Percentiles rank a stretch among this genome's conserved stretches.
Evolutionary conservation across 306 rosid genomes (phyloP).

Genomic region (Quercus robur): DNA sequence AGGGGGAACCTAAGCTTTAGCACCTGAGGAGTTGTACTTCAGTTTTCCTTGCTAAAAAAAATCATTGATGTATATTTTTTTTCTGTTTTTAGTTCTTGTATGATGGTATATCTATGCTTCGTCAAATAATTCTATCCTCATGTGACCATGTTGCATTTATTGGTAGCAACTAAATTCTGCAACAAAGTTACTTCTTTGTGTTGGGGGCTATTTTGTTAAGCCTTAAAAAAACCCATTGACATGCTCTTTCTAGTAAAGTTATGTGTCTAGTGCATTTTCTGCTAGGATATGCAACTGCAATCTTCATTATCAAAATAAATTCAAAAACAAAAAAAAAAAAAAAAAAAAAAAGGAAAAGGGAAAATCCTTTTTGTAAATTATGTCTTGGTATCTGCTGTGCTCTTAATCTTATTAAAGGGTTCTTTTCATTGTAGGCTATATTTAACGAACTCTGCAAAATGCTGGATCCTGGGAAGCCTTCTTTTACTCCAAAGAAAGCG

Average conservation of each 20-base stretch:
- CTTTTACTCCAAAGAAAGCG: conserved; percentile 78
- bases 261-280: too few species aligned
- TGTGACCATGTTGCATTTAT: not conserved
- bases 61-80: too few species aligned
- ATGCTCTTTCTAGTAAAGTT: too few species aligned
- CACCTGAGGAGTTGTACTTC: too few species aligned
- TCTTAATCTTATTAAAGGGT: conserved; percentile 18
- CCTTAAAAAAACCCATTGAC: too few species aligned
- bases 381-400: conserved; percentile 3
- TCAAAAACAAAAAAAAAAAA: too few species aligned
- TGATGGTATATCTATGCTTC: not conserved
- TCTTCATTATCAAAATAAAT: too few species aligned
- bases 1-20: too few species aligned
- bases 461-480: conserved; percentile 84
- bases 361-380: not conserved
- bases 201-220: not conserved
- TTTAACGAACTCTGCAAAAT: conserved; percentile 86
- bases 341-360: not conserved
- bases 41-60: not conserved
- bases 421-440: conserved; percentile 56
- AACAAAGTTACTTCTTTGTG: not conserved
- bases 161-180: not conserved
- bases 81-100: too few species aligned
- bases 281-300: too few species aligned
- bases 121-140: not conserved